Base-by-base conservation (phyloP, 2,329 filamentous ascomycete genomes). In the Xylariaceae sp. region DNA sequence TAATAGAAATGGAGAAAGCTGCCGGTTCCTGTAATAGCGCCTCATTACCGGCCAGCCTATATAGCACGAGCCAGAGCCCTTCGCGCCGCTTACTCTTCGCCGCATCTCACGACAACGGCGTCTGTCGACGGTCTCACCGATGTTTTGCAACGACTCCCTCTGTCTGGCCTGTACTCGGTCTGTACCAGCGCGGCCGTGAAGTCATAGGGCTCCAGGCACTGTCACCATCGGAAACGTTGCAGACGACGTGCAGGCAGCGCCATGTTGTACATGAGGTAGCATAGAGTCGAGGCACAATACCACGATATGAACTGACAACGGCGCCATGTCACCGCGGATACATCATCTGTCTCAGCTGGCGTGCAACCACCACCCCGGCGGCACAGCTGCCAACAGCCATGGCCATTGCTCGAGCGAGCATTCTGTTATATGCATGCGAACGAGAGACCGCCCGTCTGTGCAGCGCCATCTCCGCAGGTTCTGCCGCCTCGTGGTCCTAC, bases 261-360 rank as follows among this genome's bases (percentile, higher is more conserved):
- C 42, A 53, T 49, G 43, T 29, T 19, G 49, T 19, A 51, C 49
- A 43, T 34, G 16, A 46, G 10, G 41, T 41, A 46, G 49, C 21
- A 26, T 5, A 29, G 4, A 43, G 21, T 43, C 41, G 41, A 43
- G 41, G 41, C 18, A 29, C 40, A 36, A 12, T 26, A 29, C 21
- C 29, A 29, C 42, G 43, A 40, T 26, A 55, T 47, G 52, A 51
- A 53, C 47, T 49, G 47, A 51, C 46, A 34, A 36, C 52, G 47
- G 29, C 52, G 52, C 55, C 52, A 57, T 47, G 42, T 47, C 39
- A 50, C 52, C 30, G 32, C 32, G 42, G 29, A 42, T 41, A 53
- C 52, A 55, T 49, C 46, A 40, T 19, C 32, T 54, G 54, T 59
- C 56, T 59, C 54, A 59, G 56, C 56, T 54, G 21, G 50, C 22